Percentiles rank a stretch among this genome's conserved stretches.
These are phyloP conservation scores for Populus simonii DNA, from an alignment of 345 rosid species.

Conservation along the genomic window DNA sequence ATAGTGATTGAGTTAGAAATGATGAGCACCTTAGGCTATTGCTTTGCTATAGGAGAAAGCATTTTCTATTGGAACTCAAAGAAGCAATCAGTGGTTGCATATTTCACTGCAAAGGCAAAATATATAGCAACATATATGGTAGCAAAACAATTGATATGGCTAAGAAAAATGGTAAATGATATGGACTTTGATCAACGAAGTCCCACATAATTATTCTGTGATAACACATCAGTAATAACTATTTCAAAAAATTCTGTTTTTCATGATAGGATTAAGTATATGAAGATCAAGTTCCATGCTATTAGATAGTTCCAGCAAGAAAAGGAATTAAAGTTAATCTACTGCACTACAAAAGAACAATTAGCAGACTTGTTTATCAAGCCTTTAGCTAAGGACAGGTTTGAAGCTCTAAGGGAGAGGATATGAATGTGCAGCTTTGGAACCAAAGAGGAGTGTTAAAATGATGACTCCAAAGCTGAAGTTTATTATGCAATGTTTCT, in stretches of 20 bases:
- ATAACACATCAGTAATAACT: neutral
- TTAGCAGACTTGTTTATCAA: neutral
- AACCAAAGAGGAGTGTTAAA: neutral
- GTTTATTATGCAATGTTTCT: too few relatives aligned
- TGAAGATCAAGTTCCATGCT: neutral
- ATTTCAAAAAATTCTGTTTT: neutral
- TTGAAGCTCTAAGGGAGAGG: neutral
- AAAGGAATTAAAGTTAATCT: neutral
- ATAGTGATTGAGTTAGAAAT: neutral
- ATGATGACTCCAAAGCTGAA: too few relatives aligned
- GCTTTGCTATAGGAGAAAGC: too few relatives aligned
- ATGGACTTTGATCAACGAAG: neutral
- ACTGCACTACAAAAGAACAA: neutral
- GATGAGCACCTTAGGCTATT: too few relatives aligned
- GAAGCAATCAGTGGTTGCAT: neutral
- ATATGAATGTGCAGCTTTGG: fast-evolving
- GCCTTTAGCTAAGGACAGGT: neutral
- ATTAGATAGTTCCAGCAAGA: neutral
- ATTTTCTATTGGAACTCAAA: neutral
- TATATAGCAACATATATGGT: neutral
- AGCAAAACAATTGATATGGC: neutral
- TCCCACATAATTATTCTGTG: fast-evolving
- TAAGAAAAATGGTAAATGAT: neutral
- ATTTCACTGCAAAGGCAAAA: neutral
- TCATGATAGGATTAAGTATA: neutral